phyloP scores from a whole-genome alignment of 2,329 filamentous ascomycete genomes.

The Hypoxylon sp. region DNA sequence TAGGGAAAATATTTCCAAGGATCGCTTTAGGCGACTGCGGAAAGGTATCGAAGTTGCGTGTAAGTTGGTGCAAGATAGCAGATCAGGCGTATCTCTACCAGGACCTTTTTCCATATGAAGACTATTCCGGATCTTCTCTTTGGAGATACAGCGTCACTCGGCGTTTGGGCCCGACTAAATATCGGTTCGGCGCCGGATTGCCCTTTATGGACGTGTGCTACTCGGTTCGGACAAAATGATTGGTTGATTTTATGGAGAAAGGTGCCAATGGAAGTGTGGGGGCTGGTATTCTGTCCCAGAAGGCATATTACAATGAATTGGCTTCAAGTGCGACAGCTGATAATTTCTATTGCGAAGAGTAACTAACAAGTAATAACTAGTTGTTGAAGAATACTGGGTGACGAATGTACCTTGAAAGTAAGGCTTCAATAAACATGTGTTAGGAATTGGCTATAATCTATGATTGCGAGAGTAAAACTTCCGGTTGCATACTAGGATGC shows the following conservation, averaged over 20 bases:
- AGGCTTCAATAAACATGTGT: not conserved
- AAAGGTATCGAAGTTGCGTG: no score
- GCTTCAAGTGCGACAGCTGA: not conserved
- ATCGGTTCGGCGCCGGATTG: constrained; percentile 14
- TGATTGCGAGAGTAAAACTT: no score
- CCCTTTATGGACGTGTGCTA: constrained; percentile 9
- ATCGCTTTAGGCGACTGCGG: no score
- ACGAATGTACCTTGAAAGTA: not conserved
- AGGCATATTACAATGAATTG: constrained; percentile 15
- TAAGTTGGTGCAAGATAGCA: no score
- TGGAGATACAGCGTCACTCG: not conserved
- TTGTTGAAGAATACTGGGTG: not conserved
- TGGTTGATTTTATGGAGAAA: not conserved
- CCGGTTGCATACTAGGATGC: not conserved
- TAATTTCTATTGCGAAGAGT: constrained; percentile 25
- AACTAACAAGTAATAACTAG: not conserved
- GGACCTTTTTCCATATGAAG: no score
- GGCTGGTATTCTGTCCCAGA: no score
- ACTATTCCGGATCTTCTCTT: not conserved
- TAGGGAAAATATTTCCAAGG: no score
- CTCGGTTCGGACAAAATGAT: not conserved
- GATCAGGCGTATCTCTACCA: no score
- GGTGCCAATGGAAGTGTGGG: no score
- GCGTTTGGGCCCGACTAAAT: not conserved
- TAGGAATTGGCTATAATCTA: no score